Evolutionary conservation across 2,329 filamentous ascomycete genomes (phyloP).

Genomic region (Talaromyces albobiverticillius): DNA sequence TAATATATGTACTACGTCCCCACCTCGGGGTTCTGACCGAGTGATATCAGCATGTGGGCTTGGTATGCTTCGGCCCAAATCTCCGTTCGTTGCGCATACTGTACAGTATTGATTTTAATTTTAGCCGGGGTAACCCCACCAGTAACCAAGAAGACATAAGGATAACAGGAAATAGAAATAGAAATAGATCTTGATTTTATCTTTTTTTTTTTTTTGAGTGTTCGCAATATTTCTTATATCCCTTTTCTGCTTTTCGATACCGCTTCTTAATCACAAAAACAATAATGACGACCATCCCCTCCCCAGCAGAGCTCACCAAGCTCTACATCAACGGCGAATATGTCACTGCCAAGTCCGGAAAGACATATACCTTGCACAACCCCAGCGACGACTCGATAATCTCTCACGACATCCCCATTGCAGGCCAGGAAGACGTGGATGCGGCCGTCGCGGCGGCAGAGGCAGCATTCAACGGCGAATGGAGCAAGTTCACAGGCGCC

Average conservation of each 20-base stretch:
- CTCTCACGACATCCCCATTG: neutral
- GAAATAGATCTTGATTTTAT: no score
- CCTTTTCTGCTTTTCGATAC: no score
- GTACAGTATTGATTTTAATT: no score
- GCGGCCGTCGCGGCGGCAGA: slow-evolving; percentile 5
- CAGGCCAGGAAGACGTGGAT: slow-evolving; percentile 4
- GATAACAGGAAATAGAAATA: neutral
- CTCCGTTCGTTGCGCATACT: neutral
- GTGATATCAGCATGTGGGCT: neutral
- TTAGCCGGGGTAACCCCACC: neutral
- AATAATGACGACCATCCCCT: neutral
- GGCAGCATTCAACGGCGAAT: slow-evolving; percentile 12
- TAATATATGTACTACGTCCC: neutral
- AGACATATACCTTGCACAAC: slow-evolving; percentile 7
- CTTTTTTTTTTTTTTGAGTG: no score
- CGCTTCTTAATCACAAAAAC: no score
- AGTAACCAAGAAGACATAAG: neutral
- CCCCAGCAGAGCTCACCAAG: neutral
- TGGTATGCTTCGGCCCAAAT: neutral
- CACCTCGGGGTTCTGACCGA: neutral
- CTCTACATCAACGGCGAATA: slow-evolving; percentile 6
- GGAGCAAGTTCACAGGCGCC: slow-evolving; percentile 15
- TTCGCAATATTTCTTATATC: no score
- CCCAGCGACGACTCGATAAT: slow-evolving; percentile 7
- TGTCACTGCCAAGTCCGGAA: neutral